Percentiles rank a stretch among this genome's conserved stretches.
These are phyloP conservation scores for Leccinum variabile DNA, from an alignment of 1,284 basidiomycete genomes.

Conservation along the genomic window DNA sequence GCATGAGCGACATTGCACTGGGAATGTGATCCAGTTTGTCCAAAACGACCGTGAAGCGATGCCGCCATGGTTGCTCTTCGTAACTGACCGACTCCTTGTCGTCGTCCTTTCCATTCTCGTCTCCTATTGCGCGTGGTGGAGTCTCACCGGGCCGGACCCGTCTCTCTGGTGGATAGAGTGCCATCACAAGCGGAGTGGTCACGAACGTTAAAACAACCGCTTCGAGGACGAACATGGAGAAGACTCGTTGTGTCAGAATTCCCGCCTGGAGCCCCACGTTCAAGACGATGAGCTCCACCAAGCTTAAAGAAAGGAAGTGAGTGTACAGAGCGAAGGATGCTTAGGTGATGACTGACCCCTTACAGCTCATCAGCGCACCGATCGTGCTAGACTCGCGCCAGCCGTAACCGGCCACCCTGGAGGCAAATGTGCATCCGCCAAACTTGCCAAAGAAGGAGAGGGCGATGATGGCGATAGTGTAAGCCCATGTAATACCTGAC, in stretches of 20 bases:
- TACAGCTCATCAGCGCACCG: constrained; percentile 94
- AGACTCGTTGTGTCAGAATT: constrained; percentile 75
- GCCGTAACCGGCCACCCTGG: constrained; percentile 69
- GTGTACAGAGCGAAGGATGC: not conserved
- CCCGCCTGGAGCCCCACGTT: constrained; percentile 88
- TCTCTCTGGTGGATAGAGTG: constrained; percentile 70
- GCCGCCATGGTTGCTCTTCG: constrained; percentile 28
- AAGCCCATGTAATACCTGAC: constrained; percentile 86
- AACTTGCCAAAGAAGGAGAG: constrained; percentile 88
- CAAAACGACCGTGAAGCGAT: constrained; percentile 78
- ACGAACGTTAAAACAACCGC: constrained; percentile 86
- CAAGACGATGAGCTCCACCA: constrained; percentile 91
- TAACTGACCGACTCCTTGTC: constrained; percentile 17
- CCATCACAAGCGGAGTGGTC: constrained; percentile 82
- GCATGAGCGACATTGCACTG: constrained; percentile 67
- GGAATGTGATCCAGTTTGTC: constrained; percentile 88
- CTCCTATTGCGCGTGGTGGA: not conserved
- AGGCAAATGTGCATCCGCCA: constrained; percentile 69
- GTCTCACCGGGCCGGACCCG: constrained; percentile 34
- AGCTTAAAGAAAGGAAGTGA: constrained; percentile 38
- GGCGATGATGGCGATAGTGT: constrained; percentile 77
- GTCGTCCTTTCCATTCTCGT: constrained; percentile 12
- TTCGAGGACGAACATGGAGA: constrained; percentile 91
- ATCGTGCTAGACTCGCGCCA: constrained; percentile 83
- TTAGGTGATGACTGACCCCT: constrained; percentile 59